Percentiles rank a stretch among this genome's conserved stretches.
These are phyloP conservation scores for Filobasidium wieringae DNA, from an alignment of 768 basidiomycete genomes.

Conservation along the genomic window DNA sequence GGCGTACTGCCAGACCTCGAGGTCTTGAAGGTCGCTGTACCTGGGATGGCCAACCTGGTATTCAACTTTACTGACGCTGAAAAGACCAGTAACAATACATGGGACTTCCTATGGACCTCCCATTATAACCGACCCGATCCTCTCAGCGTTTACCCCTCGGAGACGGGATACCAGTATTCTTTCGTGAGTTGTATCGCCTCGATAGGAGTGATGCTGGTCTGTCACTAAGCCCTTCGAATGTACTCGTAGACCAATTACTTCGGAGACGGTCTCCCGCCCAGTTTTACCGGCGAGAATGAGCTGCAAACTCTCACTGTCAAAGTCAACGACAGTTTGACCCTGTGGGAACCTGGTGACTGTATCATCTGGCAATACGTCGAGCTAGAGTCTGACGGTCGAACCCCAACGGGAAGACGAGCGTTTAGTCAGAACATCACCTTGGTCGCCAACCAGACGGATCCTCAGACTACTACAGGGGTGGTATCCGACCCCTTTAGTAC, in stretches of 20 bases:
- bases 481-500: too few species aligned
- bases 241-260: neutral
- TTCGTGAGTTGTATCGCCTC: neutral
- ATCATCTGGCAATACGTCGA: neutral
- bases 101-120: neutral
- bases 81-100: neutral
- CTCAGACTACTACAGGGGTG: neutral
- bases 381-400: neutral
- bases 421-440: neutral
- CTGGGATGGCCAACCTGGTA: neutral
- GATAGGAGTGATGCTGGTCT: too few species aligned
- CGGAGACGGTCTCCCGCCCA: neutral
- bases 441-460: neutral
- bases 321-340: neutral
- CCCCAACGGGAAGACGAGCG: neutral
- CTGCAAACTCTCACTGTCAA: too few species aligned
- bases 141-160: neutral
- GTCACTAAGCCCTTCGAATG: too few species aligned
- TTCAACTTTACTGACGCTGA: neutral
- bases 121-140: neutral
- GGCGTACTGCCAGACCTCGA: neutral
- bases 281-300: too few species aligned
- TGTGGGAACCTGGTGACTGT: neutral
- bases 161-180: neutral
- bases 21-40: neutral